Evolutionary conservation across 1,284 basidiomycete genomes (phyloP).

Genomic region (Malassezia nana): DNA sequence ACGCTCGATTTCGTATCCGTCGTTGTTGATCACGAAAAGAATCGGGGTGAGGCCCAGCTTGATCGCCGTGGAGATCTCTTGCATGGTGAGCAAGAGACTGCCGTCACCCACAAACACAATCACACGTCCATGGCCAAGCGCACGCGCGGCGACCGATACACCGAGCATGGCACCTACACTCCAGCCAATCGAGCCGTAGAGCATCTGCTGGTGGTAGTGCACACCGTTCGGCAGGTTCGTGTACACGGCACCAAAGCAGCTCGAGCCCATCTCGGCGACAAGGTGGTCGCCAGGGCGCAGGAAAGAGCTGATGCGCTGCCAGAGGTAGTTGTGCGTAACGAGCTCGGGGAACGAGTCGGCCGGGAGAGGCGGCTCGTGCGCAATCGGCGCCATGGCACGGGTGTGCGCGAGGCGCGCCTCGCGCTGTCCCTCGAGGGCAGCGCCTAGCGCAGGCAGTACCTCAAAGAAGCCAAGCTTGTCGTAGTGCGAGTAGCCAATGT

Average conservation of each 20-base stretch:
- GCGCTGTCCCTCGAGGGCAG: constrained; percentile 14
- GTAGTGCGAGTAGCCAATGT: constrained; percentile 50
- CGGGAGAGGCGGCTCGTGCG: constrained; percentile 21
- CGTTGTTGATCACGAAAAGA: constrained; percentile 77
- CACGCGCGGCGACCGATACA: constrained; percentile 58
- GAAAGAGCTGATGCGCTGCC: constrained; percentile 71
- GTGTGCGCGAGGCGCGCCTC: constrained; percentile 16
- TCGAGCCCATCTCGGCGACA: constrained; percentile 41
- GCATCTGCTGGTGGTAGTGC: constrained; percentile 52
- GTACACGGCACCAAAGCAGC: constrained; percentile 17
- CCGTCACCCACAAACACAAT: constrained; percentile 71
- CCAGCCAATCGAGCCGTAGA: constrained; percentile 82
- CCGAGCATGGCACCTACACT: constrained; percentile 63
- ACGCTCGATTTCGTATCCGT: constrained; percentile 66
- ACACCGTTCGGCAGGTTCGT: constrained; percentile 19
- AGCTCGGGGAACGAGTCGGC: constrained; percentile 1
- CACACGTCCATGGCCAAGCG: constrained; percentile 55
- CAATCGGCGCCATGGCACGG: constrained; percentile 6
- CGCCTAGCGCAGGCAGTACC: constrained; percentile 30
- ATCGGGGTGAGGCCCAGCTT: constrained; percentile 61
- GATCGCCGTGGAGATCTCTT: constrained; percentile 65
- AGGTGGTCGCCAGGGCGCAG: constrained; percentile 54
- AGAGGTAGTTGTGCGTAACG: constrained; percentile 55
- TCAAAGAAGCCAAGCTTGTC: constrained; percentile 48
- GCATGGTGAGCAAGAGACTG: constrained; percentile 52